Base-by-base conservation (phyloP, 495 filamentous ascomycete species). In the Penicillium antarcticum region DNA sequence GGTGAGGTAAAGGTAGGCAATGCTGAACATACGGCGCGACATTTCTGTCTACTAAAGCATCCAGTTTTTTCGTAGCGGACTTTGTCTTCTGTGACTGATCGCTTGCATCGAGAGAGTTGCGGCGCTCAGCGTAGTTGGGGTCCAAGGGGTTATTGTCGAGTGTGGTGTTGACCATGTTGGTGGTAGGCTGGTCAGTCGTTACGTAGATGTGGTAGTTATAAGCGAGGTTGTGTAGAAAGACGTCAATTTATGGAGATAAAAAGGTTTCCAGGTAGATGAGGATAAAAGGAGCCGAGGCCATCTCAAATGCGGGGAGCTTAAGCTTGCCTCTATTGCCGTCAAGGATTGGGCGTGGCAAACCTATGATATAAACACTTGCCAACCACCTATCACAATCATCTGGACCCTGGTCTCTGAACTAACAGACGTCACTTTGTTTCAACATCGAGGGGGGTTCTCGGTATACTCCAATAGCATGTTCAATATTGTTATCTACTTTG, bases 281-380 rank as follows among this genome's bases (percentile, higher is more conserved):
- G 16, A 21, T 21, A 42, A 14, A 3, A 16, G 23, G 40, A 13
- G 5, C 14, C 8, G 8, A 21, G 11, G 34, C 12, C 45, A 35
- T 26, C 16, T 13, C 10, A 49, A 35, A 54, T 60, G 56, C 60
- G 59, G 60, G 60, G 57, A 35, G 42, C 19, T 38, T 55, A 46
- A 42, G 24, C 26, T 29, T 29, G 26, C 51, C 38, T 34, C 19
- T 34, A 29, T 17, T 32, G 38, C 36, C 41, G 36, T 49, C 47
- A 42, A 17, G 35, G 31, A 17, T 38, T 26, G 42, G 14, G 33
- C 12, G 60, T 63, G 60, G 60, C 60, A 48, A 61, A 50, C 38
- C 32, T 57, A 60, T 63, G 60, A 63, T 63, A 45, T 52, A 57
- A 60, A 60, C 45, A 60, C 53, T 63, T 31, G 21, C 4, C 38